Evolutionary conservation across 306 rosid species (phyloP), one percentile per base, ranked within the genome.

Genomic region (Herpetospermum pedunculosum): DNA sequence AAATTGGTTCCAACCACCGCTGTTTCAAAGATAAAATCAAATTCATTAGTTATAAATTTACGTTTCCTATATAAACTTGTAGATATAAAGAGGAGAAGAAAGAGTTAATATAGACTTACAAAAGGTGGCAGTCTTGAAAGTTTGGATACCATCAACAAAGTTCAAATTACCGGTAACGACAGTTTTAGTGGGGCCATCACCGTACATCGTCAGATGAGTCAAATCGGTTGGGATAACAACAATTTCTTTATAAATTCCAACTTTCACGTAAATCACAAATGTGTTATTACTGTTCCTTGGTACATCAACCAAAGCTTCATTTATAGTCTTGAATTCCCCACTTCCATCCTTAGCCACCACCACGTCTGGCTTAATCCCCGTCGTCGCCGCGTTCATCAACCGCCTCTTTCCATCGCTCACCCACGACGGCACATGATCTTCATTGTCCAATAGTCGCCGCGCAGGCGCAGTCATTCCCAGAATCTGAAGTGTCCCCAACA

Each of bases 231-330:
- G 6, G 19, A 88, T 6, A 1, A 5, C 16, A 4, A 85, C 83
- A 29, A 4, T 18, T 73, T 83, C 89, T 0, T 29, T 46, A 57
- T 85, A 88, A 29, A 83, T 72, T 18, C 92, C 92, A 1, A 76
- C 88, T 75, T 85, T 85, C 8, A 88, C 83, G 16, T 88, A 15
- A 12, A 87, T 85, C 34, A 88, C 88, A 63, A 85, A 88, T 19
- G 81, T 64, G 6, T 18, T 6, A 5, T 35, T 41, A 70, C 79
- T 85, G 11, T 48, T 41, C 28, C 60, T 59, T 0, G 88, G 89
- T 10, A 88, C 77, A 0, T 70, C 73, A n/a, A n/a, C 43, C 16
- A 88, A 75, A 9, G 89, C 88, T 0, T 81, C 89, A 5, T 15
- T 65, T 3, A 88, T 28, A 15, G 88, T 78, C 19, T 23, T 85